phyloP scores from a whole-genome alignment of 371 early-diverging fungal species.

The Haplosporangium sp. region DNA sequence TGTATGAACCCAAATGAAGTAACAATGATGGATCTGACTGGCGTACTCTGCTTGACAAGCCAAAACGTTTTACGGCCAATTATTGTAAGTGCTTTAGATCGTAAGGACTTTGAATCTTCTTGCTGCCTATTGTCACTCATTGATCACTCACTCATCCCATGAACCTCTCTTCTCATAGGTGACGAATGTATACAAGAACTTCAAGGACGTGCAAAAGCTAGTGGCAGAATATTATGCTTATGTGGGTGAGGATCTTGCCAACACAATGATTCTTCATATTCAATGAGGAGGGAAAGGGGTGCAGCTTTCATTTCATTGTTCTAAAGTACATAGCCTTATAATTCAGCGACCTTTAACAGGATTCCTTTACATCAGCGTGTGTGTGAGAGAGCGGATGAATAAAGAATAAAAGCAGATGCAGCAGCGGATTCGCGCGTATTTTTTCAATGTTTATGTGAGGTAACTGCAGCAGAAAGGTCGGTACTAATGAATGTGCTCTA shows the following conservation, averaged over 20 bases:
- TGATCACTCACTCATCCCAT: too few relatives aligned
- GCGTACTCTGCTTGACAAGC: slow-evolving; percentile 17
- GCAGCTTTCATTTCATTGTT: too few relatives aligned
- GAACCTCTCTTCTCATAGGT: slow-evolving; percentile 4
- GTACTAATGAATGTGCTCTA: background rate
- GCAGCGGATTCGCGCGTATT: too few relatives aligned
- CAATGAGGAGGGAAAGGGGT: slow-evolving; percentile 2
- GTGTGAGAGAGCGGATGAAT: too few relatives aligned
- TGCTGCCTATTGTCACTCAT: too few relatives aligned
- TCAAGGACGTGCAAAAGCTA: slow-evolving; percentile 6
- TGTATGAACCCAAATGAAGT: slow-evolving; percentile 44
- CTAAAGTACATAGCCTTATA: too few relatives aligned
- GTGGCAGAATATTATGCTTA: slow-evolving; percentile 36
- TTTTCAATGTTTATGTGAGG: background rate
- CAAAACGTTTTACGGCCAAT: slow-evolving; percentile 18
- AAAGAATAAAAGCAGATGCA: too few relatives aligned
- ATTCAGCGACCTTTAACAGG: too few relatives aligned
- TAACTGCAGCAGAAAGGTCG: background rate
- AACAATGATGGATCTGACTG: slow-evolving; percentile 15
- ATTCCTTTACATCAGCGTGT: too few relatives aligned
- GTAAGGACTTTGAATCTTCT: too few relatives aligned
- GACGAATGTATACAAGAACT: slow-evolving; percentile 14
- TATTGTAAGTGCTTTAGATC: slow-evolving; percentile 14
- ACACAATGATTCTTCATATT: slow-evolving; percentile 34
- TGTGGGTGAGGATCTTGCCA: slow-evolving; percentile 49